Evolutionary conservation across 306 rosid genomes (phyloP).

Genomic region (Potentilla sterilis): DNA sequence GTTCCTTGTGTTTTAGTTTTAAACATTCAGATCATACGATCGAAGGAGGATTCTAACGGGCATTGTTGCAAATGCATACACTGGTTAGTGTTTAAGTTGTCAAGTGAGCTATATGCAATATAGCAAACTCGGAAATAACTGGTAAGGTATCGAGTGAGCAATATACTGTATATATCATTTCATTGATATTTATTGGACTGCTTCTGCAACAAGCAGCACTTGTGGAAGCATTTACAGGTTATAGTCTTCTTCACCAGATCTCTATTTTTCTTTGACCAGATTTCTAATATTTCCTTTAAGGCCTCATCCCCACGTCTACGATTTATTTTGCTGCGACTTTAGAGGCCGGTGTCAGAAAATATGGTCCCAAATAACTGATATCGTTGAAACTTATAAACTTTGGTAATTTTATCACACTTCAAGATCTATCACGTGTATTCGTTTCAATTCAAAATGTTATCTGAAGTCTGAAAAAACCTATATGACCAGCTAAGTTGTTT

Average conservation of each 20-base stretch:
- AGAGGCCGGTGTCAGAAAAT: not conserved
- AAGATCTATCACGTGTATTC: not conserved
- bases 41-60: not conserved
- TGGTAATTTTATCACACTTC: not conserved
- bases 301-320: not conserved
- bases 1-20: not conserved
- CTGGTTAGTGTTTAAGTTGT: not conserved
- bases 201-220: not conserved
- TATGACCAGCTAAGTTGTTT: not conserved
- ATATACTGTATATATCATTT: not conserved
- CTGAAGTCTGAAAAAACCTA: not conserved
- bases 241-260: conserved; percentile 1
- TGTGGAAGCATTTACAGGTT: not conserved
- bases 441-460: not conserved
- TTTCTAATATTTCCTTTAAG: not conserved
- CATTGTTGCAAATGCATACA: not conserved
- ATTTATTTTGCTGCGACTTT: conserved; percentile 1
- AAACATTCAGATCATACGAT: not conserved
- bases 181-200: not conserved
- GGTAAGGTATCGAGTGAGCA: not conserved
- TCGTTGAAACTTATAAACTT: not conserved
- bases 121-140: not conserved
- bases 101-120: conserved; percentile 1
- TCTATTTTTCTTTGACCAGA: not conserved
- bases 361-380: conserved; percentile 1